Evolutionary conservation across 78 protist genomes (phyloP).

Genomic region (Guillardia theta): DNA sequence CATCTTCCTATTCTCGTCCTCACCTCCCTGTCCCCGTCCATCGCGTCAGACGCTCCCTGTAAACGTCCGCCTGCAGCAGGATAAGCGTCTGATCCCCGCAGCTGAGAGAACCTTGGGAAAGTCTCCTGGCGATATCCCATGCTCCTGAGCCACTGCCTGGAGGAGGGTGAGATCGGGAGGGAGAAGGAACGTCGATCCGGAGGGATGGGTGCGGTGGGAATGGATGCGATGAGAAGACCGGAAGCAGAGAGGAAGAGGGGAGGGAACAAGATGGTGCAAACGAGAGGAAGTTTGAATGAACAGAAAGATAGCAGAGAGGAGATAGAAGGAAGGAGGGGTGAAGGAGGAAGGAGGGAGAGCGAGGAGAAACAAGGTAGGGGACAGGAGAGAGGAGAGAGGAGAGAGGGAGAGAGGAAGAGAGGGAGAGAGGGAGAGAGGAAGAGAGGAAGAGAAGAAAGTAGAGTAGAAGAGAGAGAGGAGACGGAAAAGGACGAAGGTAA

Average conservation of each 20-base stretch:
- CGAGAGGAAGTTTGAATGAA: neutral
- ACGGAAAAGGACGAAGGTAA: neutral
- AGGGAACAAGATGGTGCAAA: neutral
- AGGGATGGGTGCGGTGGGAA: neutral
- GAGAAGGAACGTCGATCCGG: neutral
- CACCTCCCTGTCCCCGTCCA: neutral
- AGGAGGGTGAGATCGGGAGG: neutral
- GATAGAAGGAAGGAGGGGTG: neutral
- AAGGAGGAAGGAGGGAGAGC: neutral
- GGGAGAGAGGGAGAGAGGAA: neutral
- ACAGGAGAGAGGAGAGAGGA: neutral
- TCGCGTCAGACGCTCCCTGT: neutral
- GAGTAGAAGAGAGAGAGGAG: neutral
- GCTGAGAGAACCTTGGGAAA: constrained; percentile 24
- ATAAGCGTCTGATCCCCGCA: no score
- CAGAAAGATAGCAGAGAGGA: neutral
- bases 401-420: neutral
- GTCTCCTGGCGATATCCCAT: neutral
- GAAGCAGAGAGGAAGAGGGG: neutral
- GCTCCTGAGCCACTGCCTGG: neutral
- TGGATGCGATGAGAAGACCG: neutral
- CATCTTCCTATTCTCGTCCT: neutral
- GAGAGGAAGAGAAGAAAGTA: neutral
- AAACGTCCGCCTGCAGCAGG: neutral
- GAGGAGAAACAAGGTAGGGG: neutral